Conservation (phyloP, 352 stramenopile species). For the Discostella stelligera region DNA sequence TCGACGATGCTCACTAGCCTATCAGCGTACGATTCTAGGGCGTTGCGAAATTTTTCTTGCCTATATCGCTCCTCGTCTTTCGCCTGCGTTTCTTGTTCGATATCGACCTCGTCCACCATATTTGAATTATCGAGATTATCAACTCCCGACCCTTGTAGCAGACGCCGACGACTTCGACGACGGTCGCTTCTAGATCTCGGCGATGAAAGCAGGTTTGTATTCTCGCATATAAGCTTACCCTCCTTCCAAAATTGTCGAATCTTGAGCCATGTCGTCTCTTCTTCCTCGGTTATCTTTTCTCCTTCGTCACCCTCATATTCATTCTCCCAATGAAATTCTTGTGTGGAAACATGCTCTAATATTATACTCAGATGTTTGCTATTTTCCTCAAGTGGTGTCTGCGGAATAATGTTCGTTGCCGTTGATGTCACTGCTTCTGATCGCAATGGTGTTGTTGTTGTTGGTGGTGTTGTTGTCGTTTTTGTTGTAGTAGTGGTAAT, state of each 20-base stretch:
- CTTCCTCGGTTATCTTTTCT: not conserved
- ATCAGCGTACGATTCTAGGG: constrained; percentile 34
- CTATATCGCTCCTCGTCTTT: constrained; percentile 21
- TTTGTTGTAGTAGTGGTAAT: not conserved
- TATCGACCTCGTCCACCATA: not conserved
- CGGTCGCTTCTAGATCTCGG: not conserved
- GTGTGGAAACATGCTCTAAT: constrained; percentile 8
- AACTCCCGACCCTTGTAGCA: not conserved
- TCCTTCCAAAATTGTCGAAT: constrained; percentile 31
- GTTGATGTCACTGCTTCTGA: not conserved
- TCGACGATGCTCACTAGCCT: constrained; percentile 38
- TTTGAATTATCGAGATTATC: not conserved
- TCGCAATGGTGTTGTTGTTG: not conserved
- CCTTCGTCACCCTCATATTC: constrained; percentile 18
- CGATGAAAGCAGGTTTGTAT: constrained; percentile 27
- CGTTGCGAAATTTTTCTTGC: constrained; percentile 25
- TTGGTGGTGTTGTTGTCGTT: not conserved
- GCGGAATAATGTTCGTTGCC: not conserved
- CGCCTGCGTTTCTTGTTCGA: constrained; percentile 5
- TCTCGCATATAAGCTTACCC: constrained; percentile 36
- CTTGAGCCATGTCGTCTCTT: not conserved
- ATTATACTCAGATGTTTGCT: constrained; percentile 6
- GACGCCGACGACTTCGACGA: not conserved
- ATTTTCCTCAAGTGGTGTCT: not conserved
- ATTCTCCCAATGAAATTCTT: constrained; percentile 22